Percentiles rank a stretch among this genome's conserved stretches.
Conservation (phyloP, 202 grass and related monocot genomes). For the Elaeis oleifera region DNA sequence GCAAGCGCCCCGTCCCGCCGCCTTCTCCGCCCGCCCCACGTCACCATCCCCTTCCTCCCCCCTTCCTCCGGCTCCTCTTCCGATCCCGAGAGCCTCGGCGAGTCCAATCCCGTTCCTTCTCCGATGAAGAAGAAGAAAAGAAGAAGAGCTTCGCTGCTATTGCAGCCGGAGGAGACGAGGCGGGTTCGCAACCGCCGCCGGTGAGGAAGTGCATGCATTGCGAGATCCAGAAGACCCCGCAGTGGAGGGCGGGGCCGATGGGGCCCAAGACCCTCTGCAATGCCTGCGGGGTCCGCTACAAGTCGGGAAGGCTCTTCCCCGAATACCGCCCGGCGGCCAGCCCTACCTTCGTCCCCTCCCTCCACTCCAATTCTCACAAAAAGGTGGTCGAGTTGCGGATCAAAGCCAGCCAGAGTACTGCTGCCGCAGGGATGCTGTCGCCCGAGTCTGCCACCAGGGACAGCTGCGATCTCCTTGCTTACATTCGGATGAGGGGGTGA, state of each 20-base stretch:
- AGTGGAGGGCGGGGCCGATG: constrained; percentile 89
- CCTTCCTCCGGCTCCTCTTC: constrained; percentile 27
- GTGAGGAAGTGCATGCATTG: constrained; percentile 92
- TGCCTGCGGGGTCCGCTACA: constrained; percentile 92
- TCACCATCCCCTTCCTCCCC: constrained; percentile 17
- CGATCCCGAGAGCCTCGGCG: constrained; percentile 15
- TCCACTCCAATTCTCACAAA: constrained; percentile 99
- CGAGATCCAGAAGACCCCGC: constrained; percentile 95
- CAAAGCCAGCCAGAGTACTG: constrained; percentile 26
- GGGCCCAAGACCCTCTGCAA: constrained; percentile 99
- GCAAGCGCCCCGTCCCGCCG: constrained; percentile 62
- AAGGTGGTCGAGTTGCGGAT: constrained; percentile 98
- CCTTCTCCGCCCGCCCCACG: constrained; percentile 26
- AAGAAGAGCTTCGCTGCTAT: too few species aligned
- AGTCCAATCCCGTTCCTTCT: background rate
- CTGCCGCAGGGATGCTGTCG: background rate
- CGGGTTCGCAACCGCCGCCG: background rate
- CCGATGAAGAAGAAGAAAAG: too few species aligned
- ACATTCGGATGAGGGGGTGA: constrained; percentile 76
- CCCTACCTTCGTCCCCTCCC: constrained; percentile 74
- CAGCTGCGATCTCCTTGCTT: constrained; percentile 63
- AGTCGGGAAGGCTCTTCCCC: constrained; percentile 92
- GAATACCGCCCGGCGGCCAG: constrained; percentile 94
- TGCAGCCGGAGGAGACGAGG: too few species aligned
- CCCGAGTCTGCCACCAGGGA: background rate